Conservation (phyloP, 345 rosid species). For the Laguncularia racemosa region DNA sequence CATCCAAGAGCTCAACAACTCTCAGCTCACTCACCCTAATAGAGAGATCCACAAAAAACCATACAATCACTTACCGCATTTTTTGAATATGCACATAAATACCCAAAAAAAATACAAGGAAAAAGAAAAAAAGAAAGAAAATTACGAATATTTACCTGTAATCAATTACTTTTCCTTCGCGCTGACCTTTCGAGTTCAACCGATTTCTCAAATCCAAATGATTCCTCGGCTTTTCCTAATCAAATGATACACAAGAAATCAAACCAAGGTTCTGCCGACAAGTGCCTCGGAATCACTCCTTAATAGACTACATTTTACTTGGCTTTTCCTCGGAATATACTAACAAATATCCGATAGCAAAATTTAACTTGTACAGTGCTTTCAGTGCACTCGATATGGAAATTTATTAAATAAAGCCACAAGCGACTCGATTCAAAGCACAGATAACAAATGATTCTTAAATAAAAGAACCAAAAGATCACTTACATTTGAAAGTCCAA, state of each 20-base stretch:
- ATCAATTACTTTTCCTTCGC: conserved; percentile 84
- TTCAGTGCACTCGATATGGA: too few relatives aligned
- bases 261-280: background rate
- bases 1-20: conserved; percentile 86
- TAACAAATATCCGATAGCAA: too few relatives aligned
- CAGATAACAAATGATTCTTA: background rate
- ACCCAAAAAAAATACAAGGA: too few relatives aligned
- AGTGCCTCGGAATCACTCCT: background rate
- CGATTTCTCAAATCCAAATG: conserved; percentile 95
- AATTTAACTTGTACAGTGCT: too few relatives aligned
- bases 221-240: conserved; percentile 84
- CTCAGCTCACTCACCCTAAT: conserved; percentile 83
- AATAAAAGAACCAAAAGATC: background rate
- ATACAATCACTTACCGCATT: background rate
- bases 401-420: background rate
- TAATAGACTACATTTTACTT: background rate
- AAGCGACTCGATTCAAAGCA: background rate
- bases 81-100: too few relatives aligned
- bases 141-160: conserved; percentile 47
- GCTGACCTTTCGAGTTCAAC: conserved; percentile 82
- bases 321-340: too few relatives aligned
- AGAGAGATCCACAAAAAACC: conserved; percentile 1
- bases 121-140: conserved; percentile 1
- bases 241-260: background rate
- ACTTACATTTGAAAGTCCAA: conserved; percentile 65